Base-by-base conservation (phyloP, 2,329 filamentous ascomycete species). In the Lasiodiplodia hormozganensis region DNA sequence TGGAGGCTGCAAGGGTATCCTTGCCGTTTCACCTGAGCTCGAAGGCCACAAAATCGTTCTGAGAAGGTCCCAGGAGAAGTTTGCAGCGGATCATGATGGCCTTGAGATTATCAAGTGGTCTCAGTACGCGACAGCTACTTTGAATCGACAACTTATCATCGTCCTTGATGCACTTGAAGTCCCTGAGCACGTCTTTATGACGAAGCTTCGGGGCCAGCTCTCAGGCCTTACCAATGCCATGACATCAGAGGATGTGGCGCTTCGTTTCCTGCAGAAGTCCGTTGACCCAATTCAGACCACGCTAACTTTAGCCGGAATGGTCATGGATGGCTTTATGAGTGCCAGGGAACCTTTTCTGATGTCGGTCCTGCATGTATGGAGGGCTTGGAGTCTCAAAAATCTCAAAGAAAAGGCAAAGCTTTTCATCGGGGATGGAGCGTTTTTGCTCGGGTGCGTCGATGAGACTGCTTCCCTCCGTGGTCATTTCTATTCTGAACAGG, bases 361-460 rank as follows among this genome's bases (percentile, higher is more conserved):
- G 70, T 94, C 93, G 0, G 79, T 97, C 10, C 82, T 99, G 12
- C 87, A 89, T 43, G 84, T 98, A 0, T 99, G 96, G 95, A 87
- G 91, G 70, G 88, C 93, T 1, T 98, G 93, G 92, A 93, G 91
- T 0, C 87, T 97, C 72, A 97, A 97, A 75, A 87, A 91, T 14
- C 85, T 99, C 21, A 97, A 97, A 73, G 94, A 98, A 73, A 98
- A 97, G 74, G 94, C 95, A 0, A 90, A 91, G 34, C 93, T 99
- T 53, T 85, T 89, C 2, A 86, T 99, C 11, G 89, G 93, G 7
- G 81, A 95, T 69, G 94, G 95, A 1, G 94, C 94, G 0, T 97
- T 96, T 75, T 85, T 98, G 0, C 86, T 98, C 7, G 96, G 95
- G 3, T 94, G 92, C 70, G 88, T 95, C 6, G 96, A 99, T 72